Percentiles rank a stretch among this genome's conserved stretches.
Evolutionary conservation across 129 eudicot genomes (phyloP).

Genomic region (Silybum marianum): DNA sequence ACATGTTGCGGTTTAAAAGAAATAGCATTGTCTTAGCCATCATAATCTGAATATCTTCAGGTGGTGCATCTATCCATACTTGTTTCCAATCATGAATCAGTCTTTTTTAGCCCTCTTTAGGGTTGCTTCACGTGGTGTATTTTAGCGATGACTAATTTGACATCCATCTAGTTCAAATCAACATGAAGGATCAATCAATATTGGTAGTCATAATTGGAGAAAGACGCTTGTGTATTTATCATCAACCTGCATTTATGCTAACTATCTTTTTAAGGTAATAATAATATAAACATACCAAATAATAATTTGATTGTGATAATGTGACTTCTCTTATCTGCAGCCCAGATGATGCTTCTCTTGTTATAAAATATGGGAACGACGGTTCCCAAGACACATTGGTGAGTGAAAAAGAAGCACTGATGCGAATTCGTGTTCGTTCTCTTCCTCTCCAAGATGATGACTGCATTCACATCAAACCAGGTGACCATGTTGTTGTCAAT

Average conservation of each 20-base stretch:
- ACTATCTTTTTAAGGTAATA: not conserved
- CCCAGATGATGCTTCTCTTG: constrained; percentile 52
- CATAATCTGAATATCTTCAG: not conserved
- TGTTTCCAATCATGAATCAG: constrained; percentile 3
- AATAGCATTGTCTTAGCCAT: not conserved
- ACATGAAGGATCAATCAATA: not conserved
- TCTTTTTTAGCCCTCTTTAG: not conserved
- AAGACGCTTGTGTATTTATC: not conserved
- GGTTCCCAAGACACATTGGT: constrained; percentile 39
- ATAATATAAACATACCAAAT: not conserved
- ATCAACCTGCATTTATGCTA: not conserved
- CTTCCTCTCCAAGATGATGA: constrained; percentile 54
- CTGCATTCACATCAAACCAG: constrained; percentile 50
- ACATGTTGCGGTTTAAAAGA: not conserved
- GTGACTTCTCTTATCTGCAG: constrained; percentile 37
- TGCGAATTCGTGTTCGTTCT: constrained; percentile 62
- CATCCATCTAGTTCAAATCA: constrained; percentile 5
- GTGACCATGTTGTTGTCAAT: constrained; percentile 62
- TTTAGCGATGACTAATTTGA: not conserved
- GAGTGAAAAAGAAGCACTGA: constrained; percentile 50
- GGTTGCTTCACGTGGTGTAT: not conserved
- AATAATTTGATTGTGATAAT: constrained; percentile 3
- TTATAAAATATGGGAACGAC: constrained; percentile 36
- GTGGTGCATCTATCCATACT: constrained; percentile 1
- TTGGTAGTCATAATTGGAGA: not conserved